phyloP scores from a whole-genome alignment of 2,329 filamentous ascomycete genomes.

The Microsporum audouinii region DNA sequence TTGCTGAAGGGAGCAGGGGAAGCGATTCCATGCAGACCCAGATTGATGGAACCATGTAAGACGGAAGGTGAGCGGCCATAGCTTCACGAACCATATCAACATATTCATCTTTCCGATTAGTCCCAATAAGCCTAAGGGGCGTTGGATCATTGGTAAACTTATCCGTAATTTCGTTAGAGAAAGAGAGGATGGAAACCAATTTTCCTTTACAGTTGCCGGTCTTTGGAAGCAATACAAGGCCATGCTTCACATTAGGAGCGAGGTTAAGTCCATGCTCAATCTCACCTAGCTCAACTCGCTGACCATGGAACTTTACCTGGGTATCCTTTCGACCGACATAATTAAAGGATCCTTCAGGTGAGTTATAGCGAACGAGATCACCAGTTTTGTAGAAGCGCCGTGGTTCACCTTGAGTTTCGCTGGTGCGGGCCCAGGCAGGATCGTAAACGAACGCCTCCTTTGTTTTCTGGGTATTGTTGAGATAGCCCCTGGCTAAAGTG shows the following conservation, averaged over 20 bases:
- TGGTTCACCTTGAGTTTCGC: not conserved
- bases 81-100: slow-evolving; percentile 22
- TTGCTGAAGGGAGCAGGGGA: slow-evolving; percentile 36
- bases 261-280: slow-evolving; percentile 34
- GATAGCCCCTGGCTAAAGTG: slow-evolving; percentile 52
- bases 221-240: slow-evolving; percentile 27
- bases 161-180: slow-evolving; percentile 13
- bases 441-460: slow-evolving; percentile 46
- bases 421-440: slow-evolving; percentile 40
- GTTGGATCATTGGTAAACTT: slow-evolving; percentile 6
- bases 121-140: slow-evolving; percentile 20
- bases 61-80: slow-evolving; percentile 28
- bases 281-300: slow-evolving; percentile 49
- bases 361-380: slow-evolving; percentile 31
- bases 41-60: slow-evolving; percentile 38
- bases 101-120: slow-evolving; percentile 15
- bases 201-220: slow-evolving; percentile 24
- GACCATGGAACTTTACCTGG: slow-evolving; percentile 58
- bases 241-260: slow-evolving; percentile 25
- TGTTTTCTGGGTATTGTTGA: slow-evolving; percentile 49
- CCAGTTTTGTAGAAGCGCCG: slow-evolving; percentile 33
- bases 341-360: slow-evolving; percentile 25
- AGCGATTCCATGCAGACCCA: slow-evolving; percentile 37
- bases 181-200: slow-evolving; percentile 25
- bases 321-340: slow-evolving; percentile 52